Evolutionary conservation across 2,329 filamentous ascomycete genomes (phyloP), one percentile per base, ranked within the genome.

Genomic region (Colletotrichum graminicola): DNA sequence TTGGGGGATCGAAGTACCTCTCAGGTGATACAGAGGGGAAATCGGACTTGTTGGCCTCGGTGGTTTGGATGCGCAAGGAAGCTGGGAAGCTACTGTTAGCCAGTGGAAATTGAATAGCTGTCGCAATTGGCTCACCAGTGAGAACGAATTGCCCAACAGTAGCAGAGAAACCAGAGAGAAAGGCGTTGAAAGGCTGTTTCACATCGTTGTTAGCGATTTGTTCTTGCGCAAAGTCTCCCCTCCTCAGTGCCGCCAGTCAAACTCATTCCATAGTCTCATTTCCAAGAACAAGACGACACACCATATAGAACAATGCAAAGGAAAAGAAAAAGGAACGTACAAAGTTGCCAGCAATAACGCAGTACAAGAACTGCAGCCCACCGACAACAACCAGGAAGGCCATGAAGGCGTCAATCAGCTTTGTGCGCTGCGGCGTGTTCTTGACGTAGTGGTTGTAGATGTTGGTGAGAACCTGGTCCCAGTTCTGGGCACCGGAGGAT

Each of bases 131-230:
- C 85, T 79, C 91, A 86, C 94, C 94, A 62, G 96, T 98, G 76
- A 99, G 90, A 74, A 99, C 96, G 81, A 99, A 99, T 81, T 99
- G 96, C 73, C 96, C 96, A 74, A 99, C 95, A 1, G 95, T 96
- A 21, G 95, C 94, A 73, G 90, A 91, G 86, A 99, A 99, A 59
- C 96, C 97, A 41, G 95, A 94, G 41, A 99, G 90, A 86, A 99
- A 99, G 75, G 97, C 96, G 82, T 99, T 99, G 88, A 99, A 99
- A 12, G 96, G 96, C 95, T 98, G 78, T 71, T 70, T 10, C 39
- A n/a, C 59, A 43, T 3, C 23, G 7, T 12, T 2, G 63, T 78
- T 72, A 80, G 76, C 43, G 69, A 73, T 74, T 74, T 49, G 72
- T 71, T 67, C n/a, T 60, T 55, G 47, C 34, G 18, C 36, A 43